phyloP scores from a whole-genome alignment of 2,329 filamentous ascomycete genomes.

The Colletotrichum neosansevieriae region DNA sequence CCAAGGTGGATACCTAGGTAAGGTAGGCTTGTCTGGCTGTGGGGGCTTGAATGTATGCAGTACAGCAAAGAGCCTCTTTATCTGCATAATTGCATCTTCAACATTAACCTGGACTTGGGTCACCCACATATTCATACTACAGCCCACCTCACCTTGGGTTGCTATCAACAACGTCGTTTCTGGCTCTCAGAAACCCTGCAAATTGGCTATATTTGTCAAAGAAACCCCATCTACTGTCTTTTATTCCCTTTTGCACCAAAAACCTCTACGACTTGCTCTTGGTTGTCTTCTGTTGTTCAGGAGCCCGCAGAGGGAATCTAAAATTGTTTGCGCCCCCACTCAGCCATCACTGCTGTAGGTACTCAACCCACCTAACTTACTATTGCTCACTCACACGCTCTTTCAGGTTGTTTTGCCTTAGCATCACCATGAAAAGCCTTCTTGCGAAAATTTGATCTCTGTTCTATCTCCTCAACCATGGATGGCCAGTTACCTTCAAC shows the following conservation, averaged over 20 bases:
- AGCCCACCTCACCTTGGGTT: not conserved
- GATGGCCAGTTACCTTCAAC: slow-evolving; percentile 34
- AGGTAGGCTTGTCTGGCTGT: not conserved
- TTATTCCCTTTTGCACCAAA: too few species aligned
- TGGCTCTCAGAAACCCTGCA: not conserved
- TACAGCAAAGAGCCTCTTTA: not conserved
- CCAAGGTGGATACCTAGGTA: not conserved
- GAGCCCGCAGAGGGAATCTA: too few species aligned
- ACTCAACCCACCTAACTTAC: too few species aligned
- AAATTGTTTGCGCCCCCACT: too few species aligned
- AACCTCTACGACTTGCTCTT: too few species aligned
- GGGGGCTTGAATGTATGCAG: not conserved
- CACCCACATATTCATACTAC: not conserved
- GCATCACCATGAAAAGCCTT: slow-evolving; percentile 1
- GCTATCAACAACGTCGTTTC: not conserved
- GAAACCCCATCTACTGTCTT: too few species aligned
- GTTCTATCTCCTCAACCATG: slow-evolving; percentile 16
- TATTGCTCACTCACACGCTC: too few species aligned
- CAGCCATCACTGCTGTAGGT: too few species aligned
- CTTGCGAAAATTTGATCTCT: not conserved
- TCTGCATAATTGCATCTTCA: not conserved
- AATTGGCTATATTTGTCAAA: too few species aligned
- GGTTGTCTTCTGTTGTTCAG: too few species aligned
- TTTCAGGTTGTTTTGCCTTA: not conserved
- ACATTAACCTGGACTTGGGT: not conserved